phyloP scores from a whole-genome alignment of 176 grass and related monocot genomes.

The Tuctoria greenei region DNA sequence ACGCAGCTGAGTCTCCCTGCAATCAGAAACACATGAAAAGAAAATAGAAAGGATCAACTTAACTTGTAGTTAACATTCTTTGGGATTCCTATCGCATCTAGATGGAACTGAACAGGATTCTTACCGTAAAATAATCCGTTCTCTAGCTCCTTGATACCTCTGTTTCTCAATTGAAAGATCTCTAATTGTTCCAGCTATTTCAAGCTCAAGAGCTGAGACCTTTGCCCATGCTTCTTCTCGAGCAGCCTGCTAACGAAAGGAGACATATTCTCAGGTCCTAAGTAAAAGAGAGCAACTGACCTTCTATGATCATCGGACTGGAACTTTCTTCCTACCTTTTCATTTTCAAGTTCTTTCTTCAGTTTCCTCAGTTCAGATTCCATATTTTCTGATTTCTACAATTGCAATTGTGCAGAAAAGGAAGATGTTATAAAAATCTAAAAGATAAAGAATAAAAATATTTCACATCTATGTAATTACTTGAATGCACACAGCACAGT shows the following conservation, averaged over 20 bases:
- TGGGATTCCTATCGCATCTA: constrained; percentile 8
- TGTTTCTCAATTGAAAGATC: constrained; percentile 91
- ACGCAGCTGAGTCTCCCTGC: constrained; percentile 93
- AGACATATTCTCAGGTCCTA: constrained; percentile 52
- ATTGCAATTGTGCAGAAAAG: constrained; percentile 25
- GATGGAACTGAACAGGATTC: constrained; percentile 26
- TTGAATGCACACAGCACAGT: constrained; percentile 25
- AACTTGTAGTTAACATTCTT: constrained; percentile 26
- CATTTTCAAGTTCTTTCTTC: constrained; percentile 81
- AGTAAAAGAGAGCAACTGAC: constrained; percentile 21
- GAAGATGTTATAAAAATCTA: constrained; percentile 15
- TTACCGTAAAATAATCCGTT: constrained; percentile 90
- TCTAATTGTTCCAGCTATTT: constrained; percentile 87
- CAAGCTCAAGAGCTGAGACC: constrained; percentile 88
- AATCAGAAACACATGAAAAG: constrained; percentile 25
- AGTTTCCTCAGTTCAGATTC: constrained; percentile 73
- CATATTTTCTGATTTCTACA: constrained; percentile 77
- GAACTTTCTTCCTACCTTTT: constrained; percentile 85
- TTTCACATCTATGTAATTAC: constrained; percentile 15
- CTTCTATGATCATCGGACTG: constrained; percentile 32
- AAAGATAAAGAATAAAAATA: no score
- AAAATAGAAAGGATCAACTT: constrained; percentile 13
- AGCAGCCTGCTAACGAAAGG: constrained; percentile 82
- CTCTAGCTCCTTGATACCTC: constrained; percentile 94
- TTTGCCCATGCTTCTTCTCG: constrained; percentile 96